Conservation (phyloP, 805 yeast species). For the Candida orba region DNA sequence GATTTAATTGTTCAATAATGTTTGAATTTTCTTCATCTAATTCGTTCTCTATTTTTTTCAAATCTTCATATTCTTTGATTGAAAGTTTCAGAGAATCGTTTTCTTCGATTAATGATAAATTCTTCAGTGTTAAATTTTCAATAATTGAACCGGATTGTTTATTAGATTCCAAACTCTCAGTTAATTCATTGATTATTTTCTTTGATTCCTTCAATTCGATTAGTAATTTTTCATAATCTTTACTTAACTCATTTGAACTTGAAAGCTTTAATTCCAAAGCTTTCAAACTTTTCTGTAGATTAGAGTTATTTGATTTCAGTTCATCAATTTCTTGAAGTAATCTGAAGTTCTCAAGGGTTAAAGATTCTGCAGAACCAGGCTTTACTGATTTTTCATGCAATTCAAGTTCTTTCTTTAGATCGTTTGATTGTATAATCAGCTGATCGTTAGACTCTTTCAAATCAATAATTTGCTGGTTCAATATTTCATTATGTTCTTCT, state of each 20-base stretch:
- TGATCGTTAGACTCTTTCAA: slow-evolving; percentile 6
- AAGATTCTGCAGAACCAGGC: slow-evolving; percentile 1
- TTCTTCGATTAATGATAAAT: slow-evolving; percentile 27
- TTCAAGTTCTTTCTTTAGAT: slow-evolving; percentile 15
- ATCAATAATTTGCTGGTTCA: slow-evolving; percentile 19
- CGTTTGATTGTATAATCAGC: slow-evolving; percentile 5
- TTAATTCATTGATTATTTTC: slow-evolving; percentile 19
- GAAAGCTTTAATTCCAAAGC: neutral
- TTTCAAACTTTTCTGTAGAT: slow-evolving; percentile 22
- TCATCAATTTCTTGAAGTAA: slow-evolving; percentile 26
- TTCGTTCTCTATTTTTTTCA: slow-evolving; percentile 42
- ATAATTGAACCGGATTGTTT: slow-evolving; percentile 27
- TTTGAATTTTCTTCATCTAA: slow-evolving; percentile 37
- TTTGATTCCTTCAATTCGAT: slow-evolving; percentile 1
- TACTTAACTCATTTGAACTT: slow-evolving; percentile 6
- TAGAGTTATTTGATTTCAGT: slow-evolving; percentile 36
- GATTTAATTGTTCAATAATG: slow-evolving; percentile 36
- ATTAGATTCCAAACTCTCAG: slow-evolving; percentile 23
- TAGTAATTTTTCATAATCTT: slow-evolving; percentile 10
- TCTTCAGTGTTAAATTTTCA: slow-evolving; percentile 30
- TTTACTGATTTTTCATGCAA: slow-evolving; percentile 1
- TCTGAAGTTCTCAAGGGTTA: neutral
- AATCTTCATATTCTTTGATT: slow-evolving; percentile 39
- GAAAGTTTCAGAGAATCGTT: slow-evolving; percentile 29
- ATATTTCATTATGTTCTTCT: slow-evolving; percentile 26